These are phyloP conservation scores for Aspergillus intermedius DNA, from an alignment of 2,329 filamentous ascomycete species.

Conservation along the genomic window DNA sequence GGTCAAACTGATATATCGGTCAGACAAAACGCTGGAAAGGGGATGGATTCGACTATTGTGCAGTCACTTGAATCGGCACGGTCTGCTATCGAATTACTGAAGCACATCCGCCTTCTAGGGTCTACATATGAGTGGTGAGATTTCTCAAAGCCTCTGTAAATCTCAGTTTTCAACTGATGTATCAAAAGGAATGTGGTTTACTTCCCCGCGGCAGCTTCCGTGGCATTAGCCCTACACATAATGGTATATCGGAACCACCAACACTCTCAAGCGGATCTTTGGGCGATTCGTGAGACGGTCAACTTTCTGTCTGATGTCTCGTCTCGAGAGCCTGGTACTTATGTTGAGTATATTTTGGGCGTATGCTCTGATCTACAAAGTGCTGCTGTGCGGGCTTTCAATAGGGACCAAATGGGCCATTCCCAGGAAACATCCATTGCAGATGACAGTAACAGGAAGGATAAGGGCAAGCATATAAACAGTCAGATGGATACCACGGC, in stretches of 20 bases:
- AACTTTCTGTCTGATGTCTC: conserved; percentile 5
- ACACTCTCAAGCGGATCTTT: conserved; percentile 1
- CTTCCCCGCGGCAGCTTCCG: conserved; percentile 9
- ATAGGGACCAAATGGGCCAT: too few species aligned
- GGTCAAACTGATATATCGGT: background rate
- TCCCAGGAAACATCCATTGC: too few species aligned
- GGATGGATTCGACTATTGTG: background rate
- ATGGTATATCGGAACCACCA: conserved; percentile 1
- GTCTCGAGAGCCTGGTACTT: conserved; percentile 9
- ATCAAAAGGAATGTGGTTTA: conserved; percentile 10
- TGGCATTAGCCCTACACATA: conserved; percentile 3
- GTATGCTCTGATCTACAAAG: too few species aligned
- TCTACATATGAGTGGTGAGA: conserved; percentile 6
- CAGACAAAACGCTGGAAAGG: background rate
- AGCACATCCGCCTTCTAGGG: background rate
- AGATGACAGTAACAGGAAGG: too few species aligned
- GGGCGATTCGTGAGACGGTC: conserved; percentile 1
- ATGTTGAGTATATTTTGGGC: conserved; percentile 9
- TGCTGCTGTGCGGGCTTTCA: too few species aligned
- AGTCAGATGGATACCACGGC: too few species aligned
- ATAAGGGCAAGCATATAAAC: too few species aligned
- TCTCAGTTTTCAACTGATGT: too few species aligned
- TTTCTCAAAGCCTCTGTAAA: too few species aligned
- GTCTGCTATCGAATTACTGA: conserved; percentile 4
- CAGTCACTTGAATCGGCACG: conserved; percentile 5